Conservation (phyloP, 1,139 yeast species). For the Sugiyamaella pinicola region DNA sequence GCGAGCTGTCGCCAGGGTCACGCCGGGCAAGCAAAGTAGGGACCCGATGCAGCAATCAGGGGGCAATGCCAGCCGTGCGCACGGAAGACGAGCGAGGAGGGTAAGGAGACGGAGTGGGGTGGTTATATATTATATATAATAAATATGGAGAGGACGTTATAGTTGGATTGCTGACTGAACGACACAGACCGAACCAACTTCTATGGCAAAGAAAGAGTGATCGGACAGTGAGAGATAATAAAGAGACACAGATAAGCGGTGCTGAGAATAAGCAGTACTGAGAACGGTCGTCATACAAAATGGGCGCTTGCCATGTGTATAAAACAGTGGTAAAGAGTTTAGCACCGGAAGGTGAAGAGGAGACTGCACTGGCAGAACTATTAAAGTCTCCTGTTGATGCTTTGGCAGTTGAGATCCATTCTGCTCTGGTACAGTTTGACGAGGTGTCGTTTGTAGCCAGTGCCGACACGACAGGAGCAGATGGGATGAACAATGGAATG, state of each 20-base stretch:
- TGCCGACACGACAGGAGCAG: conserved; percentile 1
- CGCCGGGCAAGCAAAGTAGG: no score
- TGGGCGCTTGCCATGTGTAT: conserved; percentile 34
- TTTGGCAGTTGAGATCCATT: conserved; percentile 32
- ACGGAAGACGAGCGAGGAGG: not conserved
- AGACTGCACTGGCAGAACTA: conserved; percentile 25
- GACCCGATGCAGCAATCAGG: conserved; percentile 6
- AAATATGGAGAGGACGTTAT: not conserved
- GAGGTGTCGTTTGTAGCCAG: conserved; percentile 18
- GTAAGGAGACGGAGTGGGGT: conserved; percentile 6
- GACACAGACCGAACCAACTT: not conserved
- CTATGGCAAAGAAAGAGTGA: no score
- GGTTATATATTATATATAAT: not conserved
- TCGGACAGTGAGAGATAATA: no score
- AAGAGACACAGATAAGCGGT: not conserved
- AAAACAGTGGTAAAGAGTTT: conserved; percentile 28
- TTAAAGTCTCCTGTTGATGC: conserved; percentile 31
- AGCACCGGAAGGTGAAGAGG: conserved; percentile 26
- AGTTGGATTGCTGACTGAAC: not conserved
- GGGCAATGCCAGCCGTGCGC: not conserved
- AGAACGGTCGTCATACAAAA: conserved; percentile 5
- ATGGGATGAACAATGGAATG: conserved; percentile 3
- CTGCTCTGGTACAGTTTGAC: conserved; percentile 21
- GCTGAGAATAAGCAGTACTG: not conserved
- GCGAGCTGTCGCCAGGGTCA: no score